Conservation (phyloP, 495 filamentous ascomycete genomes). For the Penicillium argentinense region DNA sequence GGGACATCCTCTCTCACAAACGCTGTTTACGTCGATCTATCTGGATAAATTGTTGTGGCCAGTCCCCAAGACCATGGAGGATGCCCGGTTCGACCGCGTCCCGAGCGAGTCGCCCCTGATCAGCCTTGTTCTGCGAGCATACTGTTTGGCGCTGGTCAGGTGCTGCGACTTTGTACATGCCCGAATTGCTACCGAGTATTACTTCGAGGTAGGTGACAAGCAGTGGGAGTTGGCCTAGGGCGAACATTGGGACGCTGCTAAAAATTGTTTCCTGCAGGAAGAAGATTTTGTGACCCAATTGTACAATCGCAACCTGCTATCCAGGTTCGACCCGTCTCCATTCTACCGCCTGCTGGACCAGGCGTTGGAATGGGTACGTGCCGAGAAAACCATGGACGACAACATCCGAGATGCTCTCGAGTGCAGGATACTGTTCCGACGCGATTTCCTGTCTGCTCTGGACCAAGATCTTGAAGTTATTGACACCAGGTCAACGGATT, state of each 20-base stretch:
- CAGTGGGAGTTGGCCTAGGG: constrained; percentile 9
- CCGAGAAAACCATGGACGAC: constrained; percentile 45
- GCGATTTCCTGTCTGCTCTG: constrained; percentile 57
- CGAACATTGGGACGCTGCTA: background rate
- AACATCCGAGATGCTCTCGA: constrained; percentile 59
- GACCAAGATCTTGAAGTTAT: constrained; percentile 45
- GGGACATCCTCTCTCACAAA: constrained; percentile 91
- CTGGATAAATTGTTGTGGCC: constrained; percentile 81
- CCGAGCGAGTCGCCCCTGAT: constrained; percentile 50
- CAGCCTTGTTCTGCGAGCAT: constrained; percentile 73
- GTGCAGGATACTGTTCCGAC: constrained; percentile 62
- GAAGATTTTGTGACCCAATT: constrained; percentile 94
- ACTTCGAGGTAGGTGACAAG: constrained; percentile 83
- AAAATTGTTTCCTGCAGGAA: constrained; percentile 55
- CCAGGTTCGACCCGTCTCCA: constrained; percentile 54
- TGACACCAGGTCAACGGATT: constrained; percentile 34
- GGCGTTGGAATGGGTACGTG: constrained; percentile 55
- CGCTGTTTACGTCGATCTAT: constrained; percentile 90
- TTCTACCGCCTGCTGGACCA: constrained; percentile 61
- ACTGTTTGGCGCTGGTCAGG: constrained; percentile 83
- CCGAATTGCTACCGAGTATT: constrained; percentile 73
- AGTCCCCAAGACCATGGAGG: constrained; percentile 61
- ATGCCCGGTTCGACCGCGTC: constrained; percentile 64
- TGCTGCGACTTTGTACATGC: constrained; percentile 77
- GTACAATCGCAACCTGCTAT: constrained; percentile 76